Evolutionary conservation across 1,284 basidiomycete genomes (phyloP).

Genomic region (Megacollybia platyphylla): DNA sequence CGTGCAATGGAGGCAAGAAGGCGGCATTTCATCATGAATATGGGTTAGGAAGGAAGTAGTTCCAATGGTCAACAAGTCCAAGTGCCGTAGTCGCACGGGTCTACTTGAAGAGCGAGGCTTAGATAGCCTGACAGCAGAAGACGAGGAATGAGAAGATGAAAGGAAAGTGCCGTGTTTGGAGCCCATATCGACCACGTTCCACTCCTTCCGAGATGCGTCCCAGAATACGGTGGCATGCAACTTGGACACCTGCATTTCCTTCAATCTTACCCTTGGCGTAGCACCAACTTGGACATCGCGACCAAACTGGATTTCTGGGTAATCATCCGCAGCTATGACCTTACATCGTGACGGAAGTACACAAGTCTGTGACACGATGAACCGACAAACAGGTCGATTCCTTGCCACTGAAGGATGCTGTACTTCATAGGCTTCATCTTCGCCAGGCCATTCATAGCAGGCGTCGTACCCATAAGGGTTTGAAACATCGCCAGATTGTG

Average conservation of each 20-base stretch:
- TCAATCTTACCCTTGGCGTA: conserved; percentile 54
- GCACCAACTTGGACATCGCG: conserved; percentile 43
- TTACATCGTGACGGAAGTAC: conserved; percentile 36
- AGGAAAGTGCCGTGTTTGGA: conserved; percentile 70
- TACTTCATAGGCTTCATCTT: not conserved
- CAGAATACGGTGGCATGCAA: conserved; percentile 63
- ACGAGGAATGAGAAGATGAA: conserved; percentile 13
- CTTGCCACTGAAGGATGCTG: not conserved
- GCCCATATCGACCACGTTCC: conserved; percentile 71
- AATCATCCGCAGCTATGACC: conserved; percentile 50
- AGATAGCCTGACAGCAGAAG: conserved; percentile 39
- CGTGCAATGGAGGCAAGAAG: conserved; percentile 53
- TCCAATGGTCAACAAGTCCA: conserved; percentile 53
- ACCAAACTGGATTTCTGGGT: conserved; percentile 55
- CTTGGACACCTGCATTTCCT: conserved; percentile 74
- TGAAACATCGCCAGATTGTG: conserved; percentile 11
- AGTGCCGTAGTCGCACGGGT: conserved; percentile 46
- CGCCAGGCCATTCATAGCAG: conserved; percentile 41
- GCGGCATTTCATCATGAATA: conserved; percentile 44
- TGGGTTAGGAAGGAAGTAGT: conserved; percentile 59
- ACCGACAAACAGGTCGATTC: conserved; percentile 26
- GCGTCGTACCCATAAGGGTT: conserved; percentile 28
- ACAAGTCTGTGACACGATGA: conserved; percentile 38
- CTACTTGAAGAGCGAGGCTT: conserved; percentile 51
- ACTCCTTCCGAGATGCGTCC: conserved; percentile 43